These are phyloP conservation scores for Talaromyces thailandensis DNA, from an alignment of 495 filamentous ascomycete genomes.

Conservation along the genomic window DNA sequence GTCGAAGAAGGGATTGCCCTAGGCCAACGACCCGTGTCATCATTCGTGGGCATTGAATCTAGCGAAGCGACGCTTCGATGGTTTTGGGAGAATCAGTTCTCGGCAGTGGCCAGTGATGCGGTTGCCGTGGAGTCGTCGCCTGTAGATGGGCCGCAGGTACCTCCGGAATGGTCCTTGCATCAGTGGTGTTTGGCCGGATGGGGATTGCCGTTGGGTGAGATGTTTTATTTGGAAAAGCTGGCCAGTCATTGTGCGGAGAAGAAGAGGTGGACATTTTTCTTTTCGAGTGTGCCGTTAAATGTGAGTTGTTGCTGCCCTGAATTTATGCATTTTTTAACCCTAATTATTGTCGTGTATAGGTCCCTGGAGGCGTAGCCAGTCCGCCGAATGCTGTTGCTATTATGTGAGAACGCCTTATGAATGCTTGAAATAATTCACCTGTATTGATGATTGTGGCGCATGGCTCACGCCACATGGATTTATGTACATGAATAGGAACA, in stretches of 20 bases:
- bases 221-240: conserved; percentile 46
- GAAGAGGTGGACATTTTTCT: conserved; percentile 40
- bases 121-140: conserved; percentile 5
- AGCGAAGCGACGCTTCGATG: conserved; percentile 33
- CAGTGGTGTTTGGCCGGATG: conserved; percentile 43
- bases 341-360: conserved; percentile 10
- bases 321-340: background rate
- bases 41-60: conserved; percentile 37
- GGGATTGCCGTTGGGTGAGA: conserved; percentile 47
- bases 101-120: conserved; percentile 42
- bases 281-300: conserved; percentile 45
- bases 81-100: conserved; percentile 41
- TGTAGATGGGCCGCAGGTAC: conserved; percentile 4
- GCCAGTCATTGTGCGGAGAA: conserved; percentile 29
- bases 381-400: conserved; percentile 43
- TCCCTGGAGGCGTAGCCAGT: conserved; percentile 45
- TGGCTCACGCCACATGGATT: conserved; percentile 10
- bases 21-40: conserved; percentile 16
- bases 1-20: conserved; percentile 19
- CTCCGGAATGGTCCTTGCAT: conserved; percentile 23
- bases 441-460: conserved; percentile 5
- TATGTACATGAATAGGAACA: conserved; percentile 8
- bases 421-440: background rate
- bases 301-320: conserved; percentile 13
- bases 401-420: conserved; percentile 16